Evolutionary conservation across 2,329 filamentous ascomycete species (phyloP), one percentile per base, ranked within the genome.

Genomic region (Ceratocystis albifundus): DNA sequence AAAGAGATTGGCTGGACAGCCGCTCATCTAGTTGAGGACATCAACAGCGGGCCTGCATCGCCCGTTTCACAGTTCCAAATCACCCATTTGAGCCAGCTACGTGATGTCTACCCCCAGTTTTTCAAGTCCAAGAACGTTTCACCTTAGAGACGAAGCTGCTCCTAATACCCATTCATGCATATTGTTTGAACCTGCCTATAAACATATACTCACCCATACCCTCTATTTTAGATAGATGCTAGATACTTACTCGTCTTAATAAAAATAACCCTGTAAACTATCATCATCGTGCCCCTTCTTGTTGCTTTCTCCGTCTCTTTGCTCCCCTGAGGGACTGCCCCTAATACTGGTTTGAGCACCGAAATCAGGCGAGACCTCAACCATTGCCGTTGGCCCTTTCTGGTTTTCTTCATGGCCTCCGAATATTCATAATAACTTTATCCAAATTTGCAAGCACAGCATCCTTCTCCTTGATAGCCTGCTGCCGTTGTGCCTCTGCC

Each of bases 1-100:
- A 81, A 88, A 70, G 83, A 84, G 44, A 81, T 92, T 69, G 94
- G 94, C 22, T 99, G 94, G 94, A 89, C 84, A 12, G 85, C 88
- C 0, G 88, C 84, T 4, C 94, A 97, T 75, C 81, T 96, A 25
- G 85, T 97, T 4, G 94, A 97, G 73, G 85, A 89, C 45, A 83
- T 82, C 5, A 80, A 90, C 44, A 77, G 82, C 17, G 74, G 81
- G 8, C 92, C 91, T 1, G 75, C 76, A 25, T 80, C 79, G 4
- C 84, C 82, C 68, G 87, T 88, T 3, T 87, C 87, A 46, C 83
- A 89, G 71, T 84, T 88, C 74, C 87, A 92, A 73, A 88, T 99
- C 70, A 80, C 82, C 57, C 82, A 85, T 72, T 77, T 99, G 32
- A 80, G 88, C 69, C 88, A 97, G 72, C 77, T 99, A 67, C 84